Evolutionary conservation across 2,329 filamentous ascomycete genomes (phyloP), one percentile per base, ranked within the genome.

Genomic region (Epichloe gansuensis): DNA sequence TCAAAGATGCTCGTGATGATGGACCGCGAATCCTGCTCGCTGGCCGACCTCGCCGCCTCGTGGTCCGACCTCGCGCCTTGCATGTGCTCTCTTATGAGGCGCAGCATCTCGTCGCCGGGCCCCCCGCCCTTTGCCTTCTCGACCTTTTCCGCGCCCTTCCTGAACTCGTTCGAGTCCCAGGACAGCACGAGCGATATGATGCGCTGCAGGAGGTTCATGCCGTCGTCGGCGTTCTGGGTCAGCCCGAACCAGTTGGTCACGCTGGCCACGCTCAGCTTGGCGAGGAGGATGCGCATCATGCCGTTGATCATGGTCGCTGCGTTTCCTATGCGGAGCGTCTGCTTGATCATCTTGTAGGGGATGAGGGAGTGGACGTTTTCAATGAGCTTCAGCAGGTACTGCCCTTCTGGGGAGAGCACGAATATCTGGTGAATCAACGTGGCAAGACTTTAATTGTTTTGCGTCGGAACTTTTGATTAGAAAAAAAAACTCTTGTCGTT

Each of bases 221-320:
- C 87, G 58, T 89, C 85, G 55, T 88, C 81, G 0, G 82, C 78
- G 46, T 80, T 80, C 46, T 78, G 77, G 0, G 84, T 89, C 40
- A 88, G 64, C 0, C 87, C 86, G 11, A 90, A 76, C 84, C 84
- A 91, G 63, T 89, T 90, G 4, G 87, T 88, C 49, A 91, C 68
- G 7, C 81, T 81, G 2, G 80, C 81, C 4, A 91, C 73, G 57
- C 84, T 86, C 52, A 89, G 70, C 67, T 93, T 93, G n/a, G 86
- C 82, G 13, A 93, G 73, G 15, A 90, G 73, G 15, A 91, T 69
- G 50, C 74, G 77, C 64, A 87, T 76, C 75, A 91, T 82, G 53
- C 76, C 86, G 60, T 77, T 85, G 52, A 91, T 82, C 87, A 93
- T 90, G 21, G 81, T 85, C 1, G 86, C 86, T 0, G 86, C 86